Base-by-base conservation (phyloP, 306 rosid genomes). In the Lathyrus oleraceus region DNA sequence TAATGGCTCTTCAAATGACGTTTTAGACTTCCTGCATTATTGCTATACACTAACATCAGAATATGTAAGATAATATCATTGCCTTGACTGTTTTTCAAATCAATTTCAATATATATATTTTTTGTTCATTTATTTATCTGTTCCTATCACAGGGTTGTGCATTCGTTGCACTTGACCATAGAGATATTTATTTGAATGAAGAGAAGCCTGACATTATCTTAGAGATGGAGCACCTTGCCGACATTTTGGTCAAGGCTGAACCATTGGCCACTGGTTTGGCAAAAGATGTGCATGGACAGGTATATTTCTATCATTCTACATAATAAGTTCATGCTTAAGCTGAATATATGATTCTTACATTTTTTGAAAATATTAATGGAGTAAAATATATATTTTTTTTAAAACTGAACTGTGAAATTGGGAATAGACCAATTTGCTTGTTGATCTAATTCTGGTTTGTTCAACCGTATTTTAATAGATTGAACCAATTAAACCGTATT, bases 241-340 rank as follows among this genome's bases (percentile, higher is more conserved):
- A 84, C 36, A 75, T 94, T 72, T 79, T 85, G 86, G 78, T 91
- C 69, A 91, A 81, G 77, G 88, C 80, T 30, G 97, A 85, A 66
- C 97, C 99, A 8, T 78, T 94, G 82, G 87, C 91, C 80, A 94
- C 97, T 76, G 99, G 99, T 72, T 83, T 86, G 78, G 96, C 99
- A 48, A 86, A 86, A 79, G 99, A 94, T 63, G 99, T 91, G 83
- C 97, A 94, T 78, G 99, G 99, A 60, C 99, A 94, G 99, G 97
- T 94, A 78, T 65, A 27, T 21, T 69, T 58, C 25, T 28, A 14
- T 57, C 27, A 13, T 42, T 83, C 47, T 56, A 28, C 16, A 21
- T 42, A 63, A 21, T 44, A n/a, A 74, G 4, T 70, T 67, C 59
- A 61, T 56, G 21, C 35, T 20, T 73, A 17, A 14, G 19, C 21